Evolutionary conservation across 768 basidiomycete species (phyloP).

Genomic region (Macrolepiota albuminosa): DNA sequence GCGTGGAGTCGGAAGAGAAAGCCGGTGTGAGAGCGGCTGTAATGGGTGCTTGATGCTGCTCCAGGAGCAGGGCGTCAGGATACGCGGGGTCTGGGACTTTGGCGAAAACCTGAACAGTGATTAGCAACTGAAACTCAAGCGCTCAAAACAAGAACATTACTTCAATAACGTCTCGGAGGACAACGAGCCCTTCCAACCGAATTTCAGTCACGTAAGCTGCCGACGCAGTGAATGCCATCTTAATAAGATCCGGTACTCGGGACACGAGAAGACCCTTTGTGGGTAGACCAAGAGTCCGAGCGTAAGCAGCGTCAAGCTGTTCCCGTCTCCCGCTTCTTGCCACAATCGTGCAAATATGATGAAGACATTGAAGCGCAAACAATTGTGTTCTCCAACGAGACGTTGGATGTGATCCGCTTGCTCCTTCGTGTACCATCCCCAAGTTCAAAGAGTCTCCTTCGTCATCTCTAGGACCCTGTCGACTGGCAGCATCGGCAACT

Average conservation of each 20-base stretch:
- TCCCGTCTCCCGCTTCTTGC: slow-evolving; percentile 69
- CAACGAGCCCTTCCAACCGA: slow-evolving; percentile 82
- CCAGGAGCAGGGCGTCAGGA: slow-evolving; percentile 82
- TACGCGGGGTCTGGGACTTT: slow-evolving; percentile 88
- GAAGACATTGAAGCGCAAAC: slow-evolving; percentile 90
- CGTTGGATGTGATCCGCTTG: slow-evolving; percentile 40
- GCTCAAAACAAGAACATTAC: slow-evolving; percentile 29
- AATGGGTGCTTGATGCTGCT: slow-evolving; percentile 98
- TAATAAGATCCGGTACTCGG: slow-evolving; percentile 89
- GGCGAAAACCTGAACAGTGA: slow-evolving; percentile 74
- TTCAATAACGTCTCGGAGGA: slow-evolving; percentile 89
- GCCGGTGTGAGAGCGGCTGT: slow-evolving; percentile 96
- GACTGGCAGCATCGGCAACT: slow-evolving; percentile 56
- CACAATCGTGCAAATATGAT: slow-evolving; percentile 80
- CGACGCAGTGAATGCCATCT: slow-evolving; percentile 96
- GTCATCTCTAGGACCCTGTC: slow-evolving; percentile 68
- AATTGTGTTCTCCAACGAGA: slow-evolving; percentile 96
- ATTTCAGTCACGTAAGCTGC: slow-evolving; percentile 97
- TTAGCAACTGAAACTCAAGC: neutral
- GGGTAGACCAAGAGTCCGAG: slow-evolving; percentile 54
- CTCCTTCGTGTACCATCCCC: slow-evolving; percentile 40
- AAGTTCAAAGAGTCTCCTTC: slow-evolving; percentile 89
- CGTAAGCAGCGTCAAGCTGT: slow-evolving; percentile 76
- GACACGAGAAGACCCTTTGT: slow-evolving; percentile 68
- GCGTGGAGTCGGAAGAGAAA: slow-evolving; percentile 92